Base-by-base conservation (phyloP, 768 basidiomycete genomes). In the Cubamyces lactineus region DNA sequence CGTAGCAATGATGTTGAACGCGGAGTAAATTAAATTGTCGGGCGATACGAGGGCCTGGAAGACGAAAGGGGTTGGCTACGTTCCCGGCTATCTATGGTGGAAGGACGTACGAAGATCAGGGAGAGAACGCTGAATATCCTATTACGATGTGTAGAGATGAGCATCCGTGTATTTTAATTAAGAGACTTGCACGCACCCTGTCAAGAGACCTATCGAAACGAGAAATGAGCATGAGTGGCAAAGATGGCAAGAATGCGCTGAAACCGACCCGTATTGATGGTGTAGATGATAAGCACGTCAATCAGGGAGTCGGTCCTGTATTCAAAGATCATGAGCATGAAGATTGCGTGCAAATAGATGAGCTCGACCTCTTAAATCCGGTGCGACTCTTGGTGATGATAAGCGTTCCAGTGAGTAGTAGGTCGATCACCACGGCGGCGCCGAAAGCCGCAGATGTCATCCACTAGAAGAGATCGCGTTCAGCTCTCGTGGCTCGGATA, bases 251-350 rank as follows among this genome's bases (percentile, higher is more conserved):
- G 34, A 34, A n/a, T n/a, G 34, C 34, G 15, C 8, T 15, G 23
- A 15, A 12, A 47, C 59, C 17, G 2, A 61, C 59, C 59, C 3
- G 59, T 61, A 26, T 61, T 61, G 59, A 61, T 53, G 19, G 52
- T 43, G 26, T 61, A 61, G 17, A 61, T 39, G 17, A 47, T 55
- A 24, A 54, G n/a, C 8, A 41, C 13, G 38, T 61, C 53, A 38
- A 61, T 41, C 24, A 54, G 3, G 3, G 53, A 54, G 30, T 61
- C 59, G 34, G 53, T 38, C 38, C 59, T 61, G 30, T 15, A 6
- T 11, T 4, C 26, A 34, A 15, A 1, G 40, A 8, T 21, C 7
- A n/a, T 38, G 9, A 48, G 16, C 53, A 34, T 42, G 1, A 5
- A 17, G 1, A 1, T n/a, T 6, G 1, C 23, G 5, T 17, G 24